Evolutionary conservation across 352 stramenopile species (phyloP).

Genomic region (Phytopythium chamaehyphon): DNA sequence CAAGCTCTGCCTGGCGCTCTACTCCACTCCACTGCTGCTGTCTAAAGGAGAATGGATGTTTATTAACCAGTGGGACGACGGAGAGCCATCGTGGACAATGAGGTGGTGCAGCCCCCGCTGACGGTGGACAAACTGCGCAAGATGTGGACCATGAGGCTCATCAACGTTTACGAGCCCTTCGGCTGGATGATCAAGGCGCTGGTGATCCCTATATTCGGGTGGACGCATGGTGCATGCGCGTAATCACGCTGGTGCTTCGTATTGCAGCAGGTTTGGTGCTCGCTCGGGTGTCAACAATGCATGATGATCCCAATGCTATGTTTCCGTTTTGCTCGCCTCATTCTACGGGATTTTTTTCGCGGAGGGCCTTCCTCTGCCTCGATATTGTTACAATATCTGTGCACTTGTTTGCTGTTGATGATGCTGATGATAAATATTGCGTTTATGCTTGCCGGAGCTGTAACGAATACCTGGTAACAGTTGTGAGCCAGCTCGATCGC

Average conservation of each 20-base stretch:
- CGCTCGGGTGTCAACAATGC: conserved; percentile 16
- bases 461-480: too few species aligned
- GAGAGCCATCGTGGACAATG: conserved; percentile 47
- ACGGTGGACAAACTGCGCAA: conserved; percentile 19
- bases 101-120: conserved; percentile 33
- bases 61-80: conserved; percentile 47
- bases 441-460: too few species aligned
- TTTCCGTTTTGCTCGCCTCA: too few species aligned
- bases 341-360: too few species aligned
- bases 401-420: too few species aligned
- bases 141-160: conserved; percentile 49
- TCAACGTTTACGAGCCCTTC: conserved; percentile 72
- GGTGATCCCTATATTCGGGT: conserved; percentile 28
- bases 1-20: background rate
- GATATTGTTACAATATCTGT: too few species aligned
- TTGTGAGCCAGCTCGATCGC: too few species aligned
- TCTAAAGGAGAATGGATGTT: conserved; percentile 33
- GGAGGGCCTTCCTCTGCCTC: too few species aligned
- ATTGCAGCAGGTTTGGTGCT: conserved; percentile 21
- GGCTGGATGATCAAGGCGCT: conserved; percentile 60
- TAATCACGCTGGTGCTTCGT: conserved; percentile 44
- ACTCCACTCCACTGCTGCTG: conserved; percentile 1
- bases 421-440: too few species aligned
- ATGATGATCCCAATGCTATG: too few species aligned
- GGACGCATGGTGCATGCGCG: conserved; percentile 31